phyloP scores from a whole-genome alignment of 768 basidiomycete species.

The Tulasnella sp. region DNA sequence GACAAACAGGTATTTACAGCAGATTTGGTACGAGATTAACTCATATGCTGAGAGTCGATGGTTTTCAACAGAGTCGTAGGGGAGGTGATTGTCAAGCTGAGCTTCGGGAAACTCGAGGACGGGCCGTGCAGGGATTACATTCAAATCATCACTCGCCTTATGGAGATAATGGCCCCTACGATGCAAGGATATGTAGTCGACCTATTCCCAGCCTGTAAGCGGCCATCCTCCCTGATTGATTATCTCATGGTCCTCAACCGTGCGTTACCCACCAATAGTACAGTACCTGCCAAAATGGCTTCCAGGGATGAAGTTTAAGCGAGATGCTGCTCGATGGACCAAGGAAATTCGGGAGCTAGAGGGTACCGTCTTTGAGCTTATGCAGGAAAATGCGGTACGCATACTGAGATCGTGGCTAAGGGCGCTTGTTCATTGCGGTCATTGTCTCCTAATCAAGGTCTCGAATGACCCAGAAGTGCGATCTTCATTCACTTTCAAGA shows the following conservation, averaged over 20 bases:
- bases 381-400: neutral
- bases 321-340: neutral
- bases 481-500: neutral
- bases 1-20: neutral
- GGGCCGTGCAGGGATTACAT: neutral
- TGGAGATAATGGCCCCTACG: neutral
- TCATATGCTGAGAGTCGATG: neutral
- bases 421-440: neutral
- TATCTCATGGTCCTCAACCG: neutral
- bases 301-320: constrained; percentile 17
- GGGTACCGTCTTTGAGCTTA: neutral
- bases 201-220: constrained; percentile 15
- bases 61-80: neutral
- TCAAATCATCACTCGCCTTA: neutral
- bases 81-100: neutral
- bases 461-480: neutral
- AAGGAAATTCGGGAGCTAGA: neutral
- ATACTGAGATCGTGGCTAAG: no score
- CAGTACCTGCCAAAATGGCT: constrained; percentile 24
- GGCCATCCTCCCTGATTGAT: neutral
- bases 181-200: constrained; percentile 15
- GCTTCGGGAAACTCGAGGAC: constrained; percentile 2
- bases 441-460: neutral
- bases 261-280: neutral
- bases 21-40: neutral